A percentile compares a stretch with the other conserved stretches of the same genome.
Conservation (phyloP, 805 yeast genomes). For the Sugiyamaella chiloensis region DNA sequence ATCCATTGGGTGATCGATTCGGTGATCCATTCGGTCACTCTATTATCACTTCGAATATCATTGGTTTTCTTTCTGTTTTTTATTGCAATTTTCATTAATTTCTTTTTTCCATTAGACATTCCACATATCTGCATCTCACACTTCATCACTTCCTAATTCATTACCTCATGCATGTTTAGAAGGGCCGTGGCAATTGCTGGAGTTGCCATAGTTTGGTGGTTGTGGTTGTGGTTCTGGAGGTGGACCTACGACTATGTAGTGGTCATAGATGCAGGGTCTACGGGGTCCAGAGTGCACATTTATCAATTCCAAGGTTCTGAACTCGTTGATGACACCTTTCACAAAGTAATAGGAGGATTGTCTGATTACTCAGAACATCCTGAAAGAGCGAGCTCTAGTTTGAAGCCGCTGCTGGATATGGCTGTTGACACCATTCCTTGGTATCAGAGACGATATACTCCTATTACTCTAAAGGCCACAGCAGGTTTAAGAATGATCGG, state of each 20-base stretch:
- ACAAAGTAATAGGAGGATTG: conserved; percentile 83
- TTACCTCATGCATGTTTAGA: background rate
- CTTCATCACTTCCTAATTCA: no score
- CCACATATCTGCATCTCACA: no score
- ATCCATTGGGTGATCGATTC: no score
- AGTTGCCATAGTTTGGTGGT: background rate
- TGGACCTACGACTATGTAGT: conserved; percentile 59
- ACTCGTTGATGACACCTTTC: conserved; percentile 3
- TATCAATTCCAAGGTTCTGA: conserved; percentile 55
- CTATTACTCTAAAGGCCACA: conserved; percentile 88
- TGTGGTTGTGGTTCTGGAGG: background rate
- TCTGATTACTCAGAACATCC: conserved; percentile 79
- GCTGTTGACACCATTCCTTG: conserved; percentile 78
- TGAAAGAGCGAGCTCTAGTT: conserved; percentile 75
- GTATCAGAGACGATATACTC: conserved; percentile 70
- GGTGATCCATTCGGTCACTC: no score
- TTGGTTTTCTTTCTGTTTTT: no score
- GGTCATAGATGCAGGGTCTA: conserved; percentile 96
- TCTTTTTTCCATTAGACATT: no score
- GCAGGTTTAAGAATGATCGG: conserved; percentile 91
- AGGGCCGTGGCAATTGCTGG: background rate
- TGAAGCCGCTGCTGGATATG: conserved; percentile 71
- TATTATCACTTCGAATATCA: no score
- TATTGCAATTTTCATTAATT: no score
- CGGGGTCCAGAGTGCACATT: conserved; percentile 92